phyloP scores from a whole-genome alignment of 768 basidiomycete species.

The Fomitopsis pulvina region DNA sequence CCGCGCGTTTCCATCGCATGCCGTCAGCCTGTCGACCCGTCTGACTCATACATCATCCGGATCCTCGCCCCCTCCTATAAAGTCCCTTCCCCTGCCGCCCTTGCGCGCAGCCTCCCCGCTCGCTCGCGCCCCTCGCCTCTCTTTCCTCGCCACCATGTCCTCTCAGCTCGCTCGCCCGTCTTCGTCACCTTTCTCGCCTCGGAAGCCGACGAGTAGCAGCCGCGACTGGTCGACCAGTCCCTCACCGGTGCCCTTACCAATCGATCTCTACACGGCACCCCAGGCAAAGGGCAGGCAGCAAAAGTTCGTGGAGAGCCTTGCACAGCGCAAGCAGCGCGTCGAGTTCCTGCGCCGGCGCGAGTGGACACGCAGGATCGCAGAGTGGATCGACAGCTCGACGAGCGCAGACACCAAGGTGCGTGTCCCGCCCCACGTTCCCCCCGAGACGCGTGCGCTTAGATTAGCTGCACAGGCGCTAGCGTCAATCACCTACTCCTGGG shows the following conservation, averaged over 20 bases:
- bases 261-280: neutral
- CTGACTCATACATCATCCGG: slow-evolving; percentile 4
- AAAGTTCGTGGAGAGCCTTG: slow-evolving; percentile 35
- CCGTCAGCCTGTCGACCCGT: neutral
- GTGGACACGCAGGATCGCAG: slow-evolving; percentile 33
- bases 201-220: neutral
- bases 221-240: neutral
- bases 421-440: neutral
- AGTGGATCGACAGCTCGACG: slow-evolving; percentile 24
- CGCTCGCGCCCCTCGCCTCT: neutral
- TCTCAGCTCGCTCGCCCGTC: neutral
- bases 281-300: slow-evolving; percentile 32
- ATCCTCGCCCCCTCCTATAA: neutral
- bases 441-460: neutral
- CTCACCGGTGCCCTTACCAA: neutral
- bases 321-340: slow-evolving; percentile 43
- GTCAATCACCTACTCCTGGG: slow-evolving; percentile 14
- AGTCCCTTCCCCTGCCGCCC: neutral
- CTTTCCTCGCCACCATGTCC: neutral
- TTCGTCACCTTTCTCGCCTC: neutral
- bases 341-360: slow-evolving; percentile 45
- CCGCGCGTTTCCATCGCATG: neutral
- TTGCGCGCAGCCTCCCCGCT: neutral
- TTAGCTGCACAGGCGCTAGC: slow-evolving; percentile 7
- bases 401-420: slow-evolving; percentile 1